Conservation (phyloP, 208 protist species). For the Trypanosoma lewisi region DNA sequence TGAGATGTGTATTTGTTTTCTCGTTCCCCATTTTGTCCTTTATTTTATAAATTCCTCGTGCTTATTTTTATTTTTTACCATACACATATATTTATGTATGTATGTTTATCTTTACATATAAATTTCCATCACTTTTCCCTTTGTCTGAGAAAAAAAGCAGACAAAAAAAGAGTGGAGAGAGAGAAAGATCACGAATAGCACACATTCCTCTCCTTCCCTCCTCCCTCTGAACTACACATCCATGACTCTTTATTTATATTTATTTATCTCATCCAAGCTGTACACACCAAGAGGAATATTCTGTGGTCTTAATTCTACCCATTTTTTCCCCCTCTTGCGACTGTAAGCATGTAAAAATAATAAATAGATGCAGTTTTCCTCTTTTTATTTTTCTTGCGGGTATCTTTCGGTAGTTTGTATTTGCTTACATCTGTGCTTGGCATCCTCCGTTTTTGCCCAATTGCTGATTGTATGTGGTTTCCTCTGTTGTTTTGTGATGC, state of each 20-base stretch:
- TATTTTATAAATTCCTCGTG: neutral
- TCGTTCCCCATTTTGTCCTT: too few relatives aligned
- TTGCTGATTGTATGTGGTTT: too few relatives aligned
- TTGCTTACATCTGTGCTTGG: neutral
- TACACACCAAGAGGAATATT: neutral
- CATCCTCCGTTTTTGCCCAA: neutral
- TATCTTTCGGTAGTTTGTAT: too few relatives aligned
- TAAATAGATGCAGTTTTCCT: too few relatives aligned
- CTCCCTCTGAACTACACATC: too few relatives aligned
- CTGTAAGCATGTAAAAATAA: too few relatives aligned
- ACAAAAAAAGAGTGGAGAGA: too few relatives aligned
- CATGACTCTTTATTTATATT: too few relatives aligned
- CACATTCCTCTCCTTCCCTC: slow-evolving; percentile 3
- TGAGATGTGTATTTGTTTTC: too few relatives aligned
- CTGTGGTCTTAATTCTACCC: neutral
- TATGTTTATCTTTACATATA: slow-evolving; percentile 1
- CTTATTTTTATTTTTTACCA: neutral
- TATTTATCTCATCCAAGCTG: too few relatives aligned
- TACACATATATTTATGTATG: slow-evolving; percentile 6
- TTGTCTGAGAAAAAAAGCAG: slow-evolving; percentile 2
- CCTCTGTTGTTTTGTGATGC: too few relatives aligned
- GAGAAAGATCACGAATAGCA: neutral
- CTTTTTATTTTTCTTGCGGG: too few relatives aligned
- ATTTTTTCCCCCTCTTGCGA: neutral
- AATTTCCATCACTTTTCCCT: slow-evolving; percentile 1